A percentile compares a stretch with the other conserved stretches of the same genome.
These are phyloP conservation scores for Arthroderma sp. DNA, from an alignment of 2,329 filamentous ascomycete species.

Conservation along the genomic window DNA sequence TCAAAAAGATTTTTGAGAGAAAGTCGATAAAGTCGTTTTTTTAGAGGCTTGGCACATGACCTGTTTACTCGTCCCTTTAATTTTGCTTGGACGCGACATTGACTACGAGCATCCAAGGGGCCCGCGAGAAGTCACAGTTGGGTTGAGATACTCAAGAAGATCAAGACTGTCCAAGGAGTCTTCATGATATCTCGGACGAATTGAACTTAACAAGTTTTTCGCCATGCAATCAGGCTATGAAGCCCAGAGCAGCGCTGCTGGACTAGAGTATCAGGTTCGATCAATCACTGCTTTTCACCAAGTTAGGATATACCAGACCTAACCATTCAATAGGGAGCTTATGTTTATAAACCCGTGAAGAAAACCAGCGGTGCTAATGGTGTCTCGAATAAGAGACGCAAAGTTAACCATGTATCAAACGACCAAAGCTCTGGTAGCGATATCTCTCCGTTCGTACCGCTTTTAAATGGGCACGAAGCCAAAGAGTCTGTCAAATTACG, in stretches of 20 bases:
- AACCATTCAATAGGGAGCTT: constrained; percentile 41
- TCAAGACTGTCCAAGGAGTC: not conserved
- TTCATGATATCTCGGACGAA: no score
- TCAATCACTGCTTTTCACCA: not conserved
- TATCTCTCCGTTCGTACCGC: constrained; percentile 25
- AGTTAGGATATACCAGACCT: not conserved
- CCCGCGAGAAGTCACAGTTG: not conserved
- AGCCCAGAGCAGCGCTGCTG: constrained; percentile 12
- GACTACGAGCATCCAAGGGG: not conserved
- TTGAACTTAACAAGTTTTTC: not conserved
- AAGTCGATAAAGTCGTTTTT: not conserved
- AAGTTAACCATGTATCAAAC: constrained; percentile 31
- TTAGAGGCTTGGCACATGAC: constrained; percentile 1
- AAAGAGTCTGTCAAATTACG: constrained; percentile 24
- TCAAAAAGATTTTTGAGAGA: not conserved
- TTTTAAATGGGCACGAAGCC: constrained; percentile 31
- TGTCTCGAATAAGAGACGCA: constrained; percentile 45
- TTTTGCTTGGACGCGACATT: not conserved
- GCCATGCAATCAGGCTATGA: constrained; percentile 5
- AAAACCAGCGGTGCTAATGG: constrained; percentile 29
- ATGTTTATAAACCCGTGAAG: constrained; percentile 47
- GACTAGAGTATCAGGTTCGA: constrained; percentile 23
- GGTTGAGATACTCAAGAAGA: not conserved
- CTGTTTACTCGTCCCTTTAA: not conserved
- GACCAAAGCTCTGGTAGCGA: constrained; percentile 17